phyloP scores from a whole-genome alignment of 1,284 basidiomycete species.

The Naganishia liquefaciens region DNA sequence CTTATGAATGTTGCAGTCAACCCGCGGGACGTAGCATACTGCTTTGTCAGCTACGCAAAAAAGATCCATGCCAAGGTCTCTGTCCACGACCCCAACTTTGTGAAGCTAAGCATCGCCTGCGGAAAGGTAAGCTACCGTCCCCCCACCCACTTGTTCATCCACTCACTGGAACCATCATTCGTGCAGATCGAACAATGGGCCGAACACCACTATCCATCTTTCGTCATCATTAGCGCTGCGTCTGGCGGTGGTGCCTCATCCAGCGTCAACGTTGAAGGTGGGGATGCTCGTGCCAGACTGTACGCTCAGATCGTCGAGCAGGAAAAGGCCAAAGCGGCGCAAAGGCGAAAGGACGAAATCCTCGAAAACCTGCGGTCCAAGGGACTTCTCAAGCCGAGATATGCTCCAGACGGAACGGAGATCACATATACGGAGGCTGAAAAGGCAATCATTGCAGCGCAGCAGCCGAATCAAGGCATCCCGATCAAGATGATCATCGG shows the following conservation, averaged over 20 bases:
- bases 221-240: constrained; percentile 60
- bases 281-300: constrained; percentile 60
- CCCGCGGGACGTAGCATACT: constrained; percentile 83
- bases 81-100: constrained; percentile 82
- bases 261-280: constrained; percentile 54
- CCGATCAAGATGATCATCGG: constrained; percentile 16
- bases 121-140: constrained; percentile 61
- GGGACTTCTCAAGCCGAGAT: constrained; percentile 40
- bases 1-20: constrained; percentile 89
- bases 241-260: constrained; percentile 45
- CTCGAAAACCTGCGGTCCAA: constrained; percentile 41
- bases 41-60: constrained; percentile 81
- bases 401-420: constrained; percentile 37
- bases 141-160: constrained; percentile 3
- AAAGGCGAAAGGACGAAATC: constrained; percentile 40
- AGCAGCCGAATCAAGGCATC: constrained; percentile 16
- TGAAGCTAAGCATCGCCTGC: constrained; percentile 75
- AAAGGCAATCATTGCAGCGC: constrained; percentile 16
- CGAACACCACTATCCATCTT: constrained; percentile 84
- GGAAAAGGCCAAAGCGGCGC: constrained; percentile 38
- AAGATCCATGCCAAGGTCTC: constrained; percentile 78
- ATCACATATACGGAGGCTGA: constrained; percentile 26
- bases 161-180: neutral
- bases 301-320: constrained; percentile 43
- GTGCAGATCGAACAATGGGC: constrained; percentile 84